A percentile compares a stretch with the other conserved stretches of the same genome.
Evolutionary conservation across 805 yeast genomes (phyloP).

Genomic region (Wickerhamomyces hampshirensis): DNA sequence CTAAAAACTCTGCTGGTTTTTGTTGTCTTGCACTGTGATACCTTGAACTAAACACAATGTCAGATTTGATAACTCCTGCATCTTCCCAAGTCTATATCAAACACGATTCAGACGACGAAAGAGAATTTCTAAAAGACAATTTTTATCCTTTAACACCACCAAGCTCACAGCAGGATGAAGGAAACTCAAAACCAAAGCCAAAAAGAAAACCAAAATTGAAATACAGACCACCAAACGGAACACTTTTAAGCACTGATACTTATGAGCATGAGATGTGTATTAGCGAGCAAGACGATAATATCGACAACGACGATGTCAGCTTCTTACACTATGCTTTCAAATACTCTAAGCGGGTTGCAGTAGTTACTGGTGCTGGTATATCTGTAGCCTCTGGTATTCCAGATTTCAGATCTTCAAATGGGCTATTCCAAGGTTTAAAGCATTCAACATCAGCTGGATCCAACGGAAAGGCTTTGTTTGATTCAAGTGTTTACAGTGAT

Average conservation of each 20-base stretch:
- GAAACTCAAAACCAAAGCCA: constrained; percentile 1
- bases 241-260: constrained; percentile 34
- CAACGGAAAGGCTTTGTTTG: constrained; percentile 70
- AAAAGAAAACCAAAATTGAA: constrained; percentile 41
- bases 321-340: constrained; percentile 48
- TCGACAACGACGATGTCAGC: constrained; percentile 37
- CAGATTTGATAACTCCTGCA: constrained; percentile 24
- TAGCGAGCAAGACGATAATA: constrained; percentile 27
- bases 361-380: constrained; percentile 85
- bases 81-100: constrained; percentile 19
- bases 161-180: background rate
- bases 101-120: background rate
- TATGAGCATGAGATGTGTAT: constrained; percentile 24
- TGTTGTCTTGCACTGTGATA: too few relatives aligned
- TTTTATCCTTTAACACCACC: background rate
- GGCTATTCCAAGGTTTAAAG: constrained; percentile 58
- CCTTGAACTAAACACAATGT: constrained; percentile 2
- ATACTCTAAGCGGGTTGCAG: constrained; percentile 54
- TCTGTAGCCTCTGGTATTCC: constrained; percentile 92
- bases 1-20: too few relatives aligned
- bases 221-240: constrained; percentile 43
- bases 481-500: constrained; percentile 69
- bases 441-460: constrained; percentile 32
- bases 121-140: background rate
- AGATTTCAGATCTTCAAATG: constrained; percentile 75